Base-by-base conservation (phyloP, 768 basidiomycete species). In the Tricholoma flavovirens region DNA sequence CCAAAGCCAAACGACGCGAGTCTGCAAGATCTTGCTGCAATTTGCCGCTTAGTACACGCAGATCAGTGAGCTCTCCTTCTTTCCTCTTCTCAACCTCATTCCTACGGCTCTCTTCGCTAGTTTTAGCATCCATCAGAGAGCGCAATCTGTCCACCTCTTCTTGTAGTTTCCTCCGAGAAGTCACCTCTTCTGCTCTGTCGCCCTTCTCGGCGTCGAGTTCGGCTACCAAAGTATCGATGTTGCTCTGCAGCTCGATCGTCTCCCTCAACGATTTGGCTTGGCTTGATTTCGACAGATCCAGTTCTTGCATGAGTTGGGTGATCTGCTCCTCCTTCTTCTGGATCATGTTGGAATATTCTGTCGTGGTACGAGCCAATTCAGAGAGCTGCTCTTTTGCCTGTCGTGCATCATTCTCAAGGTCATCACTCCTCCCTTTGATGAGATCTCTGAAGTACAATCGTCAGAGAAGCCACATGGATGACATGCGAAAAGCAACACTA, bases 141-240 rank as follows among this genome's bases (percentile, higher is more conserved):
- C 94, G 86, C 7, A 98, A 77, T 58, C 91, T 88, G 63, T 96
- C 94, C 10, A 97, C 75, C 69, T 97, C 95, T 38, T 77, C 80
- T 63, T 91, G 85, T 2, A 96, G 74, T 63, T 86, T 88, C 24
- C 73, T 73, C 24, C 82, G 83, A 2, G 78, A 71, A 9, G 72
- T 66, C 1, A 73, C 70, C 33, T 70, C 86, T 67, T 67, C 70
- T 43, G 63, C 66, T 38, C 76, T 74, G 49, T 83, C 84, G 30
- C 77, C 75, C 55, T 77, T 83, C 64, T 83, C 83, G 5, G 80
- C 79, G 4, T 77, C 76, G 15, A 87, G 71, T 64, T 93, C 85
- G 1, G 78, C 77, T 8, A 78, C 76, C 33, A 92, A 71, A 1
- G 80, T 83, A 51, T 86, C 85, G 49, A 90, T 75, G 59, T 87